Evolutionary conservation across 129 eudicot genomes (phyloP).

Genomic region (Dittrichia graveolens): DNA sequence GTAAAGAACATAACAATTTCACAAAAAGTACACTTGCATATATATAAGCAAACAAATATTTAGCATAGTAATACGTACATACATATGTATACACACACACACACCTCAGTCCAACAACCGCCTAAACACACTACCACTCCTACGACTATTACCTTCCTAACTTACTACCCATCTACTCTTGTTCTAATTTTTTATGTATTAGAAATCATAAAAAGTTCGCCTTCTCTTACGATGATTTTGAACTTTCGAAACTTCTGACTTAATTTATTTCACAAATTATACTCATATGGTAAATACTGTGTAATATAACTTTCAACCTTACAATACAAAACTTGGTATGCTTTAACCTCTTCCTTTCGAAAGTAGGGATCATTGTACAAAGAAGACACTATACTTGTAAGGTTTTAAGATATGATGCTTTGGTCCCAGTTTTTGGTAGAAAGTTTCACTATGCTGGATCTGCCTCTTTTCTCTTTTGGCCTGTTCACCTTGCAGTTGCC

Average conservation of each 20-base stretch:
- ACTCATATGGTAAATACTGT: too few relatives aligned
- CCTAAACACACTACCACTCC: too few relatives aligned
- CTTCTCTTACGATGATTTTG: background rate
- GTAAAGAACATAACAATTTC: too few relatives aligned
- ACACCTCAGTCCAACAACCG: too few relatives aligned
- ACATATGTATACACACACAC: too few relatives aligned
- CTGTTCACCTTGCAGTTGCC: background rate
- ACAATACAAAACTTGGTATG: background rate
- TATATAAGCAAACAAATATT: too few relatives aligned
- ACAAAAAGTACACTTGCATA: too few relatives aligned
- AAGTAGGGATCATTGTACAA: background rate
- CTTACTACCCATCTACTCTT: too few relatives aligned
- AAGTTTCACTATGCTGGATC: conserved; percentile 2
- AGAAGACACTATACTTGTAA: conserved; percentile 12
- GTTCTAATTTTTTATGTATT: too few relatives aligned
- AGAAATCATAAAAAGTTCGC: background rate
- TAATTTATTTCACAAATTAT: too few relatives aligned
- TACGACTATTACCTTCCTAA: too few relatives aligned
- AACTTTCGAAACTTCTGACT: background rate
- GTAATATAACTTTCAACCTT: background rate
- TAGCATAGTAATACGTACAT: too few relatives aligned
- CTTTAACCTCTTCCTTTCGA: background rate
- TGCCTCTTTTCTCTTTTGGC: background rate
- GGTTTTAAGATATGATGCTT: background rate
- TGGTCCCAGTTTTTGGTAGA: background rate